phyloP scores from a whole-genome alignment of 108 stramenopile species.

The Ochromonas danica region DNA sequence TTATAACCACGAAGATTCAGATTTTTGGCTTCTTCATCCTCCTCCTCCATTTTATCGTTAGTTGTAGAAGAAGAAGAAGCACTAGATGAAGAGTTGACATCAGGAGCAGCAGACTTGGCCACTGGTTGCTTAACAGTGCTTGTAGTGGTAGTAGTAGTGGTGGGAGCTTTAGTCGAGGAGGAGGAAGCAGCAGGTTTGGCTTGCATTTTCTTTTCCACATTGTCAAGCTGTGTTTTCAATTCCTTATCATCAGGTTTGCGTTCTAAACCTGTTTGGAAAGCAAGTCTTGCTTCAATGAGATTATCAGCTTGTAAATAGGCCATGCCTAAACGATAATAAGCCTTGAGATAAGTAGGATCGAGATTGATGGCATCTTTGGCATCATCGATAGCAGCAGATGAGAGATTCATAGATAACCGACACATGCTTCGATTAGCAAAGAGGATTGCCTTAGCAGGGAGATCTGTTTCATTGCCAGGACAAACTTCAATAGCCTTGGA shows the following conservation, averaged over 20 bases:
- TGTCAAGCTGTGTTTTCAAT: conserved; percentile 5
- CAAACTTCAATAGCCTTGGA: conserved; percentile 23
- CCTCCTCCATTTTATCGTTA: conserved; percentile 6
- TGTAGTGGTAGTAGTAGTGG: not conserved
- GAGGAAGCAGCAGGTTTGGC: not conserved
- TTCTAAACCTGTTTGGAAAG: not conserved
- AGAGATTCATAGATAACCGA: not conserved
- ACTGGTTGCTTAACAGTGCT: not conserved
- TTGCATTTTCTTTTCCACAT: not conserved
- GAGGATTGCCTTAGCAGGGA: not conserved
- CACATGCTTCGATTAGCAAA: conserved; percentile 30
- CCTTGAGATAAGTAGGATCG: conserved; percentile 27
- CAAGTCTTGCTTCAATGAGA: not conserved
- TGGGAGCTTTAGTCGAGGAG: not conserved
- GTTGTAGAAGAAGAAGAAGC: not conserved
- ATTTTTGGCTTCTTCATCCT: not conserved
- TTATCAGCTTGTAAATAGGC: not conserved
- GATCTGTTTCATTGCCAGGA: not conserved
- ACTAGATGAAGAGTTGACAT: not conserved
- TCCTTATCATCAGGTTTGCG: conserved; percentile 22
- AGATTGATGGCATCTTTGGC: conserved; percentile 7
- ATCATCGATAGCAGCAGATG: not conserved
- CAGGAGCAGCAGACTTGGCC: not conserved
- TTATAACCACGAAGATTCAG: conserved; percentile 35
- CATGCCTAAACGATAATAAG: conserved; percentile 11